These are phyloP conservation scores for Blastobotrys ciferrii DNA, from an alignment of 1,139 yeast species.

Conservation along the genomic window DNA sequence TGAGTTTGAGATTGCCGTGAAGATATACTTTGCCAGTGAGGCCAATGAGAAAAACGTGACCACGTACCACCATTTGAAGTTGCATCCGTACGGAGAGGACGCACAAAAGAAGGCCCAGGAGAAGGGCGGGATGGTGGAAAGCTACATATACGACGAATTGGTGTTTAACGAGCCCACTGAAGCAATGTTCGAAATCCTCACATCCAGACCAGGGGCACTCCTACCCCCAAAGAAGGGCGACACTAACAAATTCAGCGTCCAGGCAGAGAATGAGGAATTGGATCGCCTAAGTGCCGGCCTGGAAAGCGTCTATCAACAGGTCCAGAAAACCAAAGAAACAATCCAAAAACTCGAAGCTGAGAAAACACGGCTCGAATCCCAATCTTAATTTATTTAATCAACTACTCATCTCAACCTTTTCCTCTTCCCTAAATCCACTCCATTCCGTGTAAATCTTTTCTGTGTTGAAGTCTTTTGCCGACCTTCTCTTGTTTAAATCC, in stretches of 20 bases:
- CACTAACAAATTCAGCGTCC: slow-evolving; percentile 47
- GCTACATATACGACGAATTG: slow-evolving; percentile 81
- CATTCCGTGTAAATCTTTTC: too few relatives aligned
- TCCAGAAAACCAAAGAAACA: slow-evolving; percentile 30
- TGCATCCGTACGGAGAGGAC: slow-evolving; percentile 75
- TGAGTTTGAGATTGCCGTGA: slow-evolving; percentile 88
- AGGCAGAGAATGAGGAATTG: slow-evolving; percentile 73
- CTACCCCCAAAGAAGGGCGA: slow-evolving; percentile 59
- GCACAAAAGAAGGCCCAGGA: slow-evolving; percentile 10
- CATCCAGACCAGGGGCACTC: slow-evolving; percentile 62
- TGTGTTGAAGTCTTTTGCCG: too few relatives aligned
- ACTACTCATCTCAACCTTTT: too few relatives aligned
- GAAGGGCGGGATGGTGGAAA: slow-evolving; percentile 47
- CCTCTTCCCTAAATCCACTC: too few relatives aligned
- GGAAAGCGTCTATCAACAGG: slow-evolving; percentile 49
- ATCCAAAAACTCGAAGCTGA: slow-evolving; percentile 16
- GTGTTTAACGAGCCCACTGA: slow-evolving; percentile 97
- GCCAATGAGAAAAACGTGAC: slow-evolving; percentile 86
- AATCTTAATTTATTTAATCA: too few relatives aligned
- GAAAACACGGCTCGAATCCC: slow-evolving; percentile 11
- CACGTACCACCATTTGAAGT: slow-evolving; percentile 81
- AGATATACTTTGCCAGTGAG: slow-evolving; percentile 80
- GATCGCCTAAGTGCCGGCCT: slow-evolving; percentile 69
- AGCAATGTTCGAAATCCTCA: slow-evolving; percentile 71
- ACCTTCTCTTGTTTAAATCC: too few relatives aligned